phyloP scores from a whole-genome alignment of 306 rosid species.

The Pueraria montana region DNA sequence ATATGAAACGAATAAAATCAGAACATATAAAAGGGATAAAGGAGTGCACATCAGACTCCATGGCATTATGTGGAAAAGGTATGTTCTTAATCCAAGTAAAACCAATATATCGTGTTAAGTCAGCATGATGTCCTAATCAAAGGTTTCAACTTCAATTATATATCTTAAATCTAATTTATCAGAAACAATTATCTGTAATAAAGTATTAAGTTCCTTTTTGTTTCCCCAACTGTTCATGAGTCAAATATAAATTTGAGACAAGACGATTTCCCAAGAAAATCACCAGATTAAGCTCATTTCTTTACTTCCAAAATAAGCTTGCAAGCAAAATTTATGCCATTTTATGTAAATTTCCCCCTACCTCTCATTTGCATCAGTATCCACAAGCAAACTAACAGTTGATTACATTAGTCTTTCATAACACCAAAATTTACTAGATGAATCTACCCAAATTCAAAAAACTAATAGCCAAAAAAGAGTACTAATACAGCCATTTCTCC shows the following conservation, averaged over 20 bases:
- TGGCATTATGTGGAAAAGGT: neutral
- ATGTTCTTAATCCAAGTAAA: conserved; percentile 16
- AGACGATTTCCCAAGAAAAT: conserved; percentile 1
- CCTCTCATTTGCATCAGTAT: neutral
- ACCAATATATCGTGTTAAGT: neutral
- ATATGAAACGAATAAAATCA: conserved; percentile 3
- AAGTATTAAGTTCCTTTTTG: neutral
- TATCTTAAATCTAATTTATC: neutral
- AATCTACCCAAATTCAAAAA: neutral
- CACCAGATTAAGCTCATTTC: conserved; percentile 3
- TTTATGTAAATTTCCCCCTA: neutral
- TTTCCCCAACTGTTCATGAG: neutral
- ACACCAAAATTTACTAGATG: neutral
- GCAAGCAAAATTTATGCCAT: neutral
- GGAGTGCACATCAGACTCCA: conserved; percentile 2
- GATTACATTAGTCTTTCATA: neutral
- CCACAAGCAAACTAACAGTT: neutral
- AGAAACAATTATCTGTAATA: conserved; percentile 15
- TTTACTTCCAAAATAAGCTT: neutral
- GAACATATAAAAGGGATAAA: conserved; percentile 8
- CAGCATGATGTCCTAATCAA: neutral
- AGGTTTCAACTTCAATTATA: neutral
- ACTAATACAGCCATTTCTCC: neutral
- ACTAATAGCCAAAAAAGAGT: neutral
- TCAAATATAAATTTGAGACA: neutral